Evolutionary conservation across 306 rosid species (phyloP).

Genomic region (Vicia sativa): DNA sequence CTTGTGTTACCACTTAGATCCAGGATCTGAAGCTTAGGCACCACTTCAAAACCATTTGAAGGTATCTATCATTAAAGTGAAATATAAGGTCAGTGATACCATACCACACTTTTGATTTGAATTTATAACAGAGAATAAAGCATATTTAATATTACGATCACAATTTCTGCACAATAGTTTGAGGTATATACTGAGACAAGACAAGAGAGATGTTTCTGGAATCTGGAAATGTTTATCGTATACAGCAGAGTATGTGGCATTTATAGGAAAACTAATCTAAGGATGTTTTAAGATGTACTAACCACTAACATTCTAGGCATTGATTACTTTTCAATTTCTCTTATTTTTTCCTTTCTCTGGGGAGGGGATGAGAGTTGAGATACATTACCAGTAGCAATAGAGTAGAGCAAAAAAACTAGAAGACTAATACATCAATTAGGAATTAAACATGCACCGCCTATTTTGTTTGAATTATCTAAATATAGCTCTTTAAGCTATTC

Average conservation of each 20-base stretch:
- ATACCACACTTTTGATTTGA: conserved; percentile 35
- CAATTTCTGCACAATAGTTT: conserved; percentile 22
- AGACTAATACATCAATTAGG: no score
- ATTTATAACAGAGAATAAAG: conserved; percentile 25
- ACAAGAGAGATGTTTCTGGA: no score
- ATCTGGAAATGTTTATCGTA: no score
- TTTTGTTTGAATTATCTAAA: conserved; percentile 15
- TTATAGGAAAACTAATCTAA: conserved; percentile 16
- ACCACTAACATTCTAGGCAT: not conserved
- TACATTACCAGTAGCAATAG: not conserved
- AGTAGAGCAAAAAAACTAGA: conserved; percentile 3
- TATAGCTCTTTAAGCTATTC: conserved; percentile 21
- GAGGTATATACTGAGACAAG: no score
- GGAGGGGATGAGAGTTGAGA: not conserved
- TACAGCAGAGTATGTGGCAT: conserved; percentile 8
- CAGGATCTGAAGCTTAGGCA: conserved; percentile 74
- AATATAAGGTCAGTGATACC: conserved; percentile 36
- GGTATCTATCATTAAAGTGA: conserved; percentile 64
- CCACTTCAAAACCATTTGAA: conserved; percentile 71
- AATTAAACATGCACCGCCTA: conserved; percentile 10
- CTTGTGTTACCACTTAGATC: conserved; percentile 76
- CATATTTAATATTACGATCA: conserved; percentile 13
- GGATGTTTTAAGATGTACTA: not conserved
- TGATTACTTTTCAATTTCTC: not conserved
- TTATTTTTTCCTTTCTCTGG: not conserved